Conservation (phyloP, 108 stramenopile species). For the Skeletonema menzelii region DNA sequence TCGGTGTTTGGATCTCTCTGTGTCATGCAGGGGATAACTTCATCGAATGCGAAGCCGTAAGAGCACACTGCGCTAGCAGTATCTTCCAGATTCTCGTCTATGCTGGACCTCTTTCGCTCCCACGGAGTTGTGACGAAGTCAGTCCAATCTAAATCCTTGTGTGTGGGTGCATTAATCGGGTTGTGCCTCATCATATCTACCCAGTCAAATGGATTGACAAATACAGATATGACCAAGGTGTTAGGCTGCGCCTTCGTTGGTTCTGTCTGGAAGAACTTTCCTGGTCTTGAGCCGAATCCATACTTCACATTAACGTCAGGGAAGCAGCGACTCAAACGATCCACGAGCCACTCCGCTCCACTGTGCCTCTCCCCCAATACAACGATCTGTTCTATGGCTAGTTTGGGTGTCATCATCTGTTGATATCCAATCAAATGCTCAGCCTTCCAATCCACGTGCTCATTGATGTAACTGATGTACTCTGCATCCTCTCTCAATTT, state of each 20-base stretch:
- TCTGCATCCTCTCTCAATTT: constrained; percentile 42
- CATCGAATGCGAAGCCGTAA: constrained; percentile 42
- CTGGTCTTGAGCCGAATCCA: constrained; percentile 38
- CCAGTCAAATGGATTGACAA: constrained; percentile 57
- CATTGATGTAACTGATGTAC: constrained; percentile 51
- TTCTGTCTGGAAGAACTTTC: constrained; percentile 54
- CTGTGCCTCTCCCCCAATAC: constrained; percentile 62
- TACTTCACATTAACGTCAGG: constrained; percentile 32
- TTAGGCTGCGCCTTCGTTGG: constrained; percentile 3
- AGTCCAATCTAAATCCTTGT: constrained; percentile 42
- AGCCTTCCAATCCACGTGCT: constrained; percentile 57
- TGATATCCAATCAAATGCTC: constrained; percentile 52
- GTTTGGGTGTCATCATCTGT: constrained; percentile 26
- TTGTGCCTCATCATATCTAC: constrained; percentile 54
- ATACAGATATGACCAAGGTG: constrained; percentile 45
- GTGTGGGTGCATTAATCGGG: constrained; percentile 57
- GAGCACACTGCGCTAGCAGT: constrained; percentile 35
- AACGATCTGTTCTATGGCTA: constrained; percentile 38
- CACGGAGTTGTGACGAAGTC: constrained; percentile 56
- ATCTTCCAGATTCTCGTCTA: constrained; percentile 35
- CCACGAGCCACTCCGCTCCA: constrained; percentile 51
- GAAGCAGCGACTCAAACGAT: constrained; percentile 47
- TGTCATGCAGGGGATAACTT: constrained; percentile 43
- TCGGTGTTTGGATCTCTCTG: constrained; percentile 36
- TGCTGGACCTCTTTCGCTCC: constrained; percentile 48